These are phyloP conservation scores for Lachnellula cervina DNA, from an alignment of 2,329 filamentous ascomycete genomes.

Conservation along the genomic window DNA sequence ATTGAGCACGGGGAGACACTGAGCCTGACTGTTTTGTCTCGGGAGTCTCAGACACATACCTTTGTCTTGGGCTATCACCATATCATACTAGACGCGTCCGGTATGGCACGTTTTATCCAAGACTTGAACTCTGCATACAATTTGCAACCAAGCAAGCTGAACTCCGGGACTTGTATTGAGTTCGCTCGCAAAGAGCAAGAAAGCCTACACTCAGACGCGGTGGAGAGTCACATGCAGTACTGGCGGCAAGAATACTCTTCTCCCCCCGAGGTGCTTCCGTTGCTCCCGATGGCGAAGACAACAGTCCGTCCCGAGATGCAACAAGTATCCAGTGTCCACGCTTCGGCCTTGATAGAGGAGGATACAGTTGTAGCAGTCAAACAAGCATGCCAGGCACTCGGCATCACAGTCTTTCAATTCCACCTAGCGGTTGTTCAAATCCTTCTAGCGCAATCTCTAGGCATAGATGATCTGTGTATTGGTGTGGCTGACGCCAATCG, in stretches of 20 bases:
- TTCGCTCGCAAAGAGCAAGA: too few relatives aligned
- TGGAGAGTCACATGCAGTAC: too few relatives aligned
- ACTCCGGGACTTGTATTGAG: too few relatives aligned
- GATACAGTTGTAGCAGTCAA: background rate
- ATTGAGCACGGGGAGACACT: background rate
- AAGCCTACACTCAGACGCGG: too few relatives aligned
- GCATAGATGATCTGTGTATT: slow-evolving; percentile 33
- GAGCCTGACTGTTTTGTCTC: slow-evolving; percentile 7
- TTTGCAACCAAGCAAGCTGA: too few relatives aligned
- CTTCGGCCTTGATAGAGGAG: background rate
- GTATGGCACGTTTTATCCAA: background rate
- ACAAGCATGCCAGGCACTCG: background rate
- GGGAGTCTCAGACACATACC: slow-evolving; percentile 18
- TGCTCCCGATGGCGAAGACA: too few relatives aligned
- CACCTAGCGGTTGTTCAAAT: background rate
- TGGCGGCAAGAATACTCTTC: too few relatives aligned
- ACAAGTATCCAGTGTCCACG: too few relatives aligned
- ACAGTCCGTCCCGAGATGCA: too few relatives aligned
- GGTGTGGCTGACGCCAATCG: slow-evolving; percentile 42
- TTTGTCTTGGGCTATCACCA: background rate
- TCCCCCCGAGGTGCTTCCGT: too few relatives aligned
- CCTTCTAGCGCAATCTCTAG: background rate
- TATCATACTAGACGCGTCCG: background rate
- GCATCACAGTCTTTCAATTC: background rate
- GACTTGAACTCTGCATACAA: background rate